Evolutionary conservation across 768 basidiomycete genomes (phyloP).

Genomic region (Lentinula detonsa): DNA sequence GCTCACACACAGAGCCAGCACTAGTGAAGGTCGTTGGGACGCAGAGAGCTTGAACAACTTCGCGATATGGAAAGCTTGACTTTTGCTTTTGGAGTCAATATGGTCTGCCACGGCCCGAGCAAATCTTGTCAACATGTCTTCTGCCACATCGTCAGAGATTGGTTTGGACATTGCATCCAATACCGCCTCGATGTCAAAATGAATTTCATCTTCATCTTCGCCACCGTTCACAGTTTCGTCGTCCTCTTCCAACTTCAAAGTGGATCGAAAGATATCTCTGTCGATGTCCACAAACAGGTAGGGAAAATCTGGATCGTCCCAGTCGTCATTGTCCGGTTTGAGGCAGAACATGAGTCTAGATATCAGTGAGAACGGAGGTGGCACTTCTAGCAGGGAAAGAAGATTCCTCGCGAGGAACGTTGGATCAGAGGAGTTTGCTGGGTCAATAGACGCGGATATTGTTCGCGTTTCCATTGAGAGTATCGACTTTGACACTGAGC

Average conservation of each 20-base stretch:
- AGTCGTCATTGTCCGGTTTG: conserved; percentile 74
- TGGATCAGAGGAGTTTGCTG: conserved; percentile 54
- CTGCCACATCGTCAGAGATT: conserved; percentile 47
- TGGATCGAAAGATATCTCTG: conserved; percentile 8
- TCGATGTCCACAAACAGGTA: conserved; percentile 57
- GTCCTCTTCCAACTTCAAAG: conserved; percentile 36
- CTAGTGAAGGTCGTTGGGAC: conserved; percentile 60
- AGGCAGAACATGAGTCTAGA: conserved; percentile 74
- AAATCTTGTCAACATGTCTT: conserved; percentile 47
- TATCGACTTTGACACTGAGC: conserved; percentile 19
- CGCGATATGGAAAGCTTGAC: conserved; percentile 56
- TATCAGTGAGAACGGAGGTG: conserved; percentile 59
- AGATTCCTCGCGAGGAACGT: conserved; percentile 56
- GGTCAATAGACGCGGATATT: conserved; percentile 51
- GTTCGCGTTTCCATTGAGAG: conserved; percentile 27
- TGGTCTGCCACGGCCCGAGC: conserved; percentile 48
- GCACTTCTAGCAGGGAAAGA: conserved; percentile 52
- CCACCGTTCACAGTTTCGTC: neutral
- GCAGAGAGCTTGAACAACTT: conserved; percentile 59
- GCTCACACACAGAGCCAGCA: conserved; percentile 36
- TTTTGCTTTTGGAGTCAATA: conserved; percentile 47
- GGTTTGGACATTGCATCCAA: conserved; percentile 50
- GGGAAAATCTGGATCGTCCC: conserved; percentile 71
- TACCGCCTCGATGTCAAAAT: conserved; percentile 51
- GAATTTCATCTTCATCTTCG: neutral